Base-by-base conservation (phyloP, 2,329 filamentous ascomycete species). In the Calcarisporium arbuscula region DNA sequence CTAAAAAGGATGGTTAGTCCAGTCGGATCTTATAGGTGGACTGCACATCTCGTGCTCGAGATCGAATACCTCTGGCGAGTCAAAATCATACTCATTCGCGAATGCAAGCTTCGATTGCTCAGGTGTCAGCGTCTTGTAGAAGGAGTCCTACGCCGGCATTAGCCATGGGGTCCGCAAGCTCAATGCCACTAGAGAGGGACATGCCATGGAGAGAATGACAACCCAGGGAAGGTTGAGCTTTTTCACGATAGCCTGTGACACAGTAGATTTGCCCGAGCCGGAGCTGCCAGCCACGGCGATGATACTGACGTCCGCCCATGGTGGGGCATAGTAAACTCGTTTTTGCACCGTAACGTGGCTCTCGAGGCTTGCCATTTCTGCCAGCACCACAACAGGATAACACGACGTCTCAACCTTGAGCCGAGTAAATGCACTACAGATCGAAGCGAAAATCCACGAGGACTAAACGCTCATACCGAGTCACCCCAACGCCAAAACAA, bases 261-360 rank as follows among this genome's bases (percentile, higher is more conserved):
- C 67, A 6, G 89, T 95, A 6, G 90, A 95, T 69, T 98, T 98
- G 38, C 90, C 62, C 18, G 90, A 96, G 27, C 92, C 92, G 19
- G 90, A 96, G 61, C 86, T 92, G 23, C 92, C 92, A 45, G 92
- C 90, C 50, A 98, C 83, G 32, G 88, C 92, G 57, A 98, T 95
- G 52, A 98, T 95, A 64, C 85, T 90, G 49, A 95, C 80, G 62
- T 96, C 85, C 33, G 85, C 85, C 92, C 92, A 98, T 58, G 92
- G 92, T 41, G 92, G 92, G 43, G 82, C 84, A 63, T 96, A 98
- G 49, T 88, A 83, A 44, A 78, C 80, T 53, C 71, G 61, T 46
- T 69, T 73, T 45, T 71, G 65, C 30, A 78, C 64, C 12, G 70
- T 68, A 44, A 64, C 58, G 57, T 67, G 63, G 36, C 57, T 62